These are phyloP conservation scores for Pseudocercospora vitis DNA, from an alignment of 2,329 filamentous ascomycete species.

Conservation along the genomic window DNA sequence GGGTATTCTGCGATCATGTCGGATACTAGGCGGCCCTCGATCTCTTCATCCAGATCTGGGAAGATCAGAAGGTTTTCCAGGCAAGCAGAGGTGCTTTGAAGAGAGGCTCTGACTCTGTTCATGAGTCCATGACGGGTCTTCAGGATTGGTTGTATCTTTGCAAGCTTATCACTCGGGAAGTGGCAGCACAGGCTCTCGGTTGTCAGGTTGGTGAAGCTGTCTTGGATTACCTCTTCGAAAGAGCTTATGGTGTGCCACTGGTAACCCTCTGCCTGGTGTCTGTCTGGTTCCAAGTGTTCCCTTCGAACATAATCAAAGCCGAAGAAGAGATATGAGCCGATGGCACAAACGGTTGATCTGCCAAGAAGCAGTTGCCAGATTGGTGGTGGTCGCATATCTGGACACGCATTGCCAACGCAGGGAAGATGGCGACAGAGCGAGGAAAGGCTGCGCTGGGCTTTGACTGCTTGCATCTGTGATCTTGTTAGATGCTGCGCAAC, in stretches of 20 bases:
- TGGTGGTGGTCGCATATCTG: background rate
- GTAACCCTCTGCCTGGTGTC: conserved; percentile 19
- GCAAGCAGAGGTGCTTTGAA: conserved; percentile 56
- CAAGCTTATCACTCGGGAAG: conserved; percentile 44
- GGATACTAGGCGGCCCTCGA: conserved; percentile 42
- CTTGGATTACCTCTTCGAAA: conserved; percentile 22
- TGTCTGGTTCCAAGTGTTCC: background rate
- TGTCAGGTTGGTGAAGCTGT: conserved; percentile 11
- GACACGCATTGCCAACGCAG: too few relatives aligned
- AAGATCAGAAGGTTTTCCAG: conserved; percentile 50
- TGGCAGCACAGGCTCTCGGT: conserved; percentile 40
- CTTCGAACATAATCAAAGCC: background rate
- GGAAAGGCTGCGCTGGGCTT: too few relatives aligned
- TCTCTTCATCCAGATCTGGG: conserved; percentile 49
- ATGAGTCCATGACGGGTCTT: conserved; percentile 53
- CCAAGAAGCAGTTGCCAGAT: conserved; percentile 14
- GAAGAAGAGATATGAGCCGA: conserved; percentile 5
- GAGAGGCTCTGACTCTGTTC: conserved; percentile 48
- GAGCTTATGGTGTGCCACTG: conserved; percentile 25
- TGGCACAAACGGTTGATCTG: conserved; percentile 3
- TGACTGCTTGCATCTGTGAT: too few relatives aligned
- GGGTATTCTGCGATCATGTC: conserved; percentile 53
- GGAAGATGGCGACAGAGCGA: too few relatives aligned
- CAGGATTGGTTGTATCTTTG: conserved; percentile 49
- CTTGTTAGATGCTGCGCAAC: too few relatives aligned